Percentiles rank a stretch among this genome's conserved stretches.
These are phyloP conservation scores for Tolypocladium amazonense DNA, from an alignment of 2,329 filamentous ascomycete species.

Conservation along the genomic window DNA sequence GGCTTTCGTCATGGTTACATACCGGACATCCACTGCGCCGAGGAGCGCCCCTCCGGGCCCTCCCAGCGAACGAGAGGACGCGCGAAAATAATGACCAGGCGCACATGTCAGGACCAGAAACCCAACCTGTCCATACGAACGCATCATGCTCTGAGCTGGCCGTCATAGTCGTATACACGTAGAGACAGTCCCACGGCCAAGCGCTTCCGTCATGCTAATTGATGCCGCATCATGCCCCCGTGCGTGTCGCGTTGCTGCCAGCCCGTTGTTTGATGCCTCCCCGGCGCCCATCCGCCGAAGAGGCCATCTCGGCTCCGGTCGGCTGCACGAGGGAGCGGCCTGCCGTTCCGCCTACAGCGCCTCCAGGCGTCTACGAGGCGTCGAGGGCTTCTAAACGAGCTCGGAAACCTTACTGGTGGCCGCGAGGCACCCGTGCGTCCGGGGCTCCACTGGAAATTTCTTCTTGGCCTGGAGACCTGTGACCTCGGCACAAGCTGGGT, in stretches of 20 bases:
- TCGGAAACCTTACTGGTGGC: neutral
- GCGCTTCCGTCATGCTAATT: neutral
- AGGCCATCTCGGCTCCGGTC: conserved; percentile 5
- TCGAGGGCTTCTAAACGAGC: neutral
- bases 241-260: no score
- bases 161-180: neutral
- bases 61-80: conserved; percentile 1
- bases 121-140: no score
- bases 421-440: neutral
- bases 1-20: conserved; percentile 7
- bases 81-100: conserved; percentile 2
- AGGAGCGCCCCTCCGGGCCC: neutral
- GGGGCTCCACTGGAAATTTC: neutral
- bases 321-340: neutral
- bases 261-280: no score
- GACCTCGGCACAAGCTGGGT: neutral
- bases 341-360: neutral
- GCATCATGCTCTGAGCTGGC: neutral
- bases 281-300: conserved; percentile 2
- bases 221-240: no score
- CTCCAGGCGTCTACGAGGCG: neutral
- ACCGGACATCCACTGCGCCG: conserved; percentile 3
- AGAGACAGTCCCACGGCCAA: neutral
- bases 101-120: neutral
- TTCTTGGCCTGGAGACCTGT: neutral